phyloP scores from a whole-genome alignment of 2,329 filamentous ascomycete genomes.

The Fusarium sp. region DNA sequence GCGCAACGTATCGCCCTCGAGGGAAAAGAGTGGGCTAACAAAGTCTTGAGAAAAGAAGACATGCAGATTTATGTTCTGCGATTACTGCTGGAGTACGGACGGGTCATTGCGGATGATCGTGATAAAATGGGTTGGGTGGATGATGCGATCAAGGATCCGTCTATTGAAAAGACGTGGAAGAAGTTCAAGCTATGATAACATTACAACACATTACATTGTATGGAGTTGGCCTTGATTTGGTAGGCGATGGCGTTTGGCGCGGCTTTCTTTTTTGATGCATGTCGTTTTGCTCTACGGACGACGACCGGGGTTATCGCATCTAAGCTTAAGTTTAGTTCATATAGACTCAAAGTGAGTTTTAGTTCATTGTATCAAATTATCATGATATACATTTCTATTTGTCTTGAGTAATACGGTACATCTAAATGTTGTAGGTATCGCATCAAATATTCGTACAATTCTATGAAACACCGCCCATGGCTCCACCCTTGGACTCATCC shows the following conservation, averaged over 20 bases:
- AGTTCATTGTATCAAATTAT: slow-evolving; percentile 37
- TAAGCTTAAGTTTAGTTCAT: slow-evolving; percentile 19
- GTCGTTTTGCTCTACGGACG: slow-evolving; percentile 25
- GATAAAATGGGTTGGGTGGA: slow-evolving; percentile 68
- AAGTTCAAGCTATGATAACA: slow-evolving; percentile 40
- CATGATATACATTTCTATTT: not conserved
- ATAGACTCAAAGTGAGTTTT: slow-evolving; percentile 35
- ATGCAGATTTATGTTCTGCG: slow-evolving; percentile 79
- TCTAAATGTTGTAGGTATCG: not conserved
- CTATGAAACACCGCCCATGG: slow-evolving; percentile 11
- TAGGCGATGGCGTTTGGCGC: slow-evolving; percentile 41
- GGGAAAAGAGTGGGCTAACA: slow-evolving; percentile 76
- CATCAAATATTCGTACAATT: not conserved
- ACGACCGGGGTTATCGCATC: slow-evolving; percentile 27
- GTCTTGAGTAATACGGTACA: slow-evolving; percentile 9
- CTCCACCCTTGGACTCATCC: slow-evolving; percentile 43
- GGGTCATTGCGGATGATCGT: slow-evolving; percentile 64
- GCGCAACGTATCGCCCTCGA: slow-evolving; percentile 74
- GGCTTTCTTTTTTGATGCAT: slow-evolving; percentile 24
- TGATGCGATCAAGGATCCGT: slow-evolving; percentile 57
- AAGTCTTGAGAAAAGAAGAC: slow-evolving; percentile 76
- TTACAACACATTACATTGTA: slow-evolving; percentile 7
- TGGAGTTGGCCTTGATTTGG: slow-evolving; percentile 39
- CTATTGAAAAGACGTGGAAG: slow-evolving; percentile 50
- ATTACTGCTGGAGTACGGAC: slow-evolving; percentile 73